Conservation (phyloP, 2,329 filamentous ascomycete genomes). For the Exophiala phaeomuriformis region DNA sequence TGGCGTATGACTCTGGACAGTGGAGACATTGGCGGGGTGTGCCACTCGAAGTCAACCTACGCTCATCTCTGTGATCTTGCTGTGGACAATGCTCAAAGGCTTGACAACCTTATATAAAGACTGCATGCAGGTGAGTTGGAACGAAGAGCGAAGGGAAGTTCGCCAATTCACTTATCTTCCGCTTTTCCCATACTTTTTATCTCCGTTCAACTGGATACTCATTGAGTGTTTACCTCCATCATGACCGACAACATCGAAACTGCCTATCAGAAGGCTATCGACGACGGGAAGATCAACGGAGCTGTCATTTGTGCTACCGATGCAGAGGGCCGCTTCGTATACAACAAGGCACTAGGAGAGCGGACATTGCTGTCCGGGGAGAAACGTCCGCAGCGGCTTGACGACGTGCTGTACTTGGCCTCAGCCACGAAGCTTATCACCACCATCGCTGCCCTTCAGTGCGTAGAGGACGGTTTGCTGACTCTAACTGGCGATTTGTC, state of each 20-base stretch:
- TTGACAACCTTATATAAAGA: too few relatives aligned
- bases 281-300: conserved; percentile 40
- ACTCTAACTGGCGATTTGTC: conserved; percentile 43
- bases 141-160: too few relatives aligned
- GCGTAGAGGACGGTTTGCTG: conserved; percentile 47
- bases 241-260: conserved; percentile 34
- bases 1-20: too few relatives aligned
- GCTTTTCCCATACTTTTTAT: too few relatives aligned
- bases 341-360: conserved; percentile 37
- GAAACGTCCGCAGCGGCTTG: conserved; percentile 34
- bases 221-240: background rate
- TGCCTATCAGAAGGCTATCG: conserved; percentile 37
- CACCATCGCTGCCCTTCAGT: conserved; percentile 47
- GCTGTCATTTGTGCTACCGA: conserved; percentile 40
- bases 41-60: too few relatives aligned
- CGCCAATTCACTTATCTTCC: too few relatives aligned
- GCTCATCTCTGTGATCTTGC: too few relatives aligned
- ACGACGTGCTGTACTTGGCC: conserved; percentile 35
- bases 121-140: too few relatives aligned
- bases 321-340: conserved; percentile 35
- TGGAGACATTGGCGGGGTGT: too few relatives aligned
- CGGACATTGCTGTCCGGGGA: conserved; percentile 39
- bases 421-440: conserved; percentile 44
- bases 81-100: too few relatives aligned
- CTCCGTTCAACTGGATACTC: too few relatives aligned